A percentile compares a stretch with the other conserved stretches of the same genome.
phyloP scores from a whole-genome alignment of 73 alveolate species.

The Paramecium octaurelia region DNA sequence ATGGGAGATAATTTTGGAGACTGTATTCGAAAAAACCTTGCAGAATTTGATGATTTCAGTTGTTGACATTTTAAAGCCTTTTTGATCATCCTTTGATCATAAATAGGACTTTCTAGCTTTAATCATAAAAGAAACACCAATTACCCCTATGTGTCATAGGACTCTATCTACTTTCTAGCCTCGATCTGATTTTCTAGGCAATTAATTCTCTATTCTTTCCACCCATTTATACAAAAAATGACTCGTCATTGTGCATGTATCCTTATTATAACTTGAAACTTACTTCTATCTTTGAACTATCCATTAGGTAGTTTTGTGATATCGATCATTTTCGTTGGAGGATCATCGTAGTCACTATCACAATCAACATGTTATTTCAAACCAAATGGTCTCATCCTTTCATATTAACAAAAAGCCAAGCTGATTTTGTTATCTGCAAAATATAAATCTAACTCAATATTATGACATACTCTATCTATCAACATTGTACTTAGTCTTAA shows the following conservation, averaged over 20 bases:
- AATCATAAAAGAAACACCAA: neutral
- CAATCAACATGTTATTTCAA: neutral
- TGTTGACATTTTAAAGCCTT: neutral
- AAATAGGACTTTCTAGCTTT: neutral
- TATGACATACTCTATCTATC: neutral
- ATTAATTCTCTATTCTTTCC: neutral
- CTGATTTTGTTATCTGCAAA: neutral
- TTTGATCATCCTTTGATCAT: neutral
- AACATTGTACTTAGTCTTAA: neutral
- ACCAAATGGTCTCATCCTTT: neutral
- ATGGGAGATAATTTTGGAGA: neutral
- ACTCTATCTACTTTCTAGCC: neutral
- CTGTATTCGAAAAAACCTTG: neutral
- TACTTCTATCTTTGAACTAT: constrained; percentile 12
- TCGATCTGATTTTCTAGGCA: neutral
- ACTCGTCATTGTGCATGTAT: neutral
- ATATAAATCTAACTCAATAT: neutral
- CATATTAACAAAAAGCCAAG: neutral
- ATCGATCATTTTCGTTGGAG: constrained; percentile 18
- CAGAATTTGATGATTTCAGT: neutral
- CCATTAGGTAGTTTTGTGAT: constrained; percentile 44
- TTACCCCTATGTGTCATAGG: neutral
- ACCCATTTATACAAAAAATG: constrained; percentile 46
- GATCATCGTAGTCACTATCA: neutral
- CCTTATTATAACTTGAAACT: neutral